Conservation (phyloP, 306 rosid genomes). For the Herpetospermum pedunculosum region DNA sequence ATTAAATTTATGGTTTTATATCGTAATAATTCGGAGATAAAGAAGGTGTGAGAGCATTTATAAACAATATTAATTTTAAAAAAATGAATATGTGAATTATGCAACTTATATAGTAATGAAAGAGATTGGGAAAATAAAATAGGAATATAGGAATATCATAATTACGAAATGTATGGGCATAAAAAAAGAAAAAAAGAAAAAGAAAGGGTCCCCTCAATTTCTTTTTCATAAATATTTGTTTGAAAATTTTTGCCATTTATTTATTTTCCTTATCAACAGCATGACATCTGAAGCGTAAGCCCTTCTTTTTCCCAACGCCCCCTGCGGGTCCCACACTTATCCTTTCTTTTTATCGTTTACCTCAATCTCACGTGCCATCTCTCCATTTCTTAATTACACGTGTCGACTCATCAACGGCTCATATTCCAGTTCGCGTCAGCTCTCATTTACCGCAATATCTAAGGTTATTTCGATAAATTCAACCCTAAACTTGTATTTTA, state of each 20-base stretch:
- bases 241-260: neutral
- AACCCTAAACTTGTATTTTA: too few species aligned
- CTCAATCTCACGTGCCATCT: neutral
- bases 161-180: neutral
- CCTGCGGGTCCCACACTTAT: neutral
- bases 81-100: neutral
- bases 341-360: neutral
- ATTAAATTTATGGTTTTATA: too few species aligned
- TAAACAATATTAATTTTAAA: neutral
- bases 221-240: neutral
- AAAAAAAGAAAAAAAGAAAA: neutral
- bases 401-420: neutral
- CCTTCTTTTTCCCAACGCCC: neutral
- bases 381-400: neutral
- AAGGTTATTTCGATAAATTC: neutral
- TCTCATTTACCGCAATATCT: neutral
- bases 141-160: neutral
- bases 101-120: neutral
- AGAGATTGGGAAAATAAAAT: neutral
- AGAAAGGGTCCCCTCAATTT: neutral
- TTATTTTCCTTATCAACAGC: conserved; percentile 24
- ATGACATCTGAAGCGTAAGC: conserved; percentile 20
- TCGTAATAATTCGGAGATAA: neutral
- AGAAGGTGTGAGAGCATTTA: neutral
- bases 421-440: neutral